Evolutionary conservation across 1,284 basidiomycete species (phyloP).

Genomic region (Pseudozyma flocculosa): DNA sequence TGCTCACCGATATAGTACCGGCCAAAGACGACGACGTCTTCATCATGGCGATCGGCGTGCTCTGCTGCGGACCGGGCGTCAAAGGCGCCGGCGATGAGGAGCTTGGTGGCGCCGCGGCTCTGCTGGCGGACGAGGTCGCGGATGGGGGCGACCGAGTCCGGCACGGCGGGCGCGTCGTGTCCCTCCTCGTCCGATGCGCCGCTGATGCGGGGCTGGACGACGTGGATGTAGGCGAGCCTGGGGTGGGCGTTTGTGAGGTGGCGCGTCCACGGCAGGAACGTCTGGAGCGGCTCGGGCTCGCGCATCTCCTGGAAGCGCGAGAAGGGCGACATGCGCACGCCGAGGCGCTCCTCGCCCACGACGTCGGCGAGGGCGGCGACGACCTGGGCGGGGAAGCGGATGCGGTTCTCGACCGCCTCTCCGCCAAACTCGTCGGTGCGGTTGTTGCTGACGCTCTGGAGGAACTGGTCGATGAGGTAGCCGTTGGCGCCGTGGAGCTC

Average conservation of each 20-base stretch:
- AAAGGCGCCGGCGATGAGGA: neutral
- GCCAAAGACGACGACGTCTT: neutral
- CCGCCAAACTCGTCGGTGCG: conserved; percentile 68
- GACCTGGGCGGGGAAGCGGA: conserved; percentile 68
- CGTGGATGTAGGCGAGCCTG: conserved; percentile 1
- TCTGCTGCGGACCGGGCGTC: neutral
- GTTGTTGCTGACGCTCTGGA: conserved; percentile 73
- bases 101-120: neutral
- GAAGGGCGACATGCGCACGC: conserved; percentile 2
- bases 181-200: neutral
- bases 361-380: conserved; percentile 66
- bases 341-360: conserved; percentile 51
- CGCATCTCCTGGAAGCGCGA: neutral
- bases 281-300: neutral
- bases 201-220: neutral
- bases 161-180: neutral
- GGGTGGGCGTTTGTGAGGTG: neutral
- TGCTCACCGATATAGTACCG: neutral
- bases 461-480: conserved; percentile 78
- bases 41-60: too few species aligned
- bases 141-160: neutral
- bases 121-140: neutral
- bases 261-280: neutral
- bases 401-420: conserved; percentile 57
- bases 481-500: conserved; percentile 88